Conservation (phyloP, 106 monocot genomes). For the Acorus gramineus region DNA sequence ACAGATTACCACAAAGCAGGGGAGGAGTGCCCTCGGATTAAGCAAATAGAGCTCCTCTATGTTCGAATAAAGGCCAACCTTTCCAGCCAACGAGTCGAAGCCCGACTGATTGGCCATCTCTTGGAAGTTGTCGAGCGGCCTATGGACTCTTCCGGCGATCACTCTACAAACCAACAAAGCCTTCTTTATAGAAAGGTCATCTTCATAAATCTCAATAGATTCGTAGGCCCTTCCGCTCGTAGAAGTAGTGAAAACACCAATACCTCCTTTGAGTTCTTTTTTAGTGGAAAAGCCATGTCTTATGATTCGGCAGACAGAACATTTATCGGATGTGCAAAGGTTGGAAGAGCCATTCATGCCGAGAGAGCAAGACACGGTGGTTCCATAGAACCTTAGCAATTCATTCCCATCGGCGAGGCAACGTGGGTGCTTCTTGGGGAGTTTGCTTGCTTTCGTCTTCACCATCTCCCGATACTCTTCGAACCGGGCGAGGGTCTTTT, state of each 20-base stretch:
- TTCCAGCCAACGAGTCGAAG: constrained; percentile 74
- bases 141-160: constrained; percentile 84
- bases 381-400: constrained; percentile 73
- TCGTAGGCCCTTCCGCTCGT: constrained; percentile 80
- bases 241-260: constrained; percentile 87
- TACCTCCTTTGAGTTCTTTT: constrained; percentile 40
- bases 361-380: constrained; percentile 62
- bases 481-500: constrained; percentile 70
- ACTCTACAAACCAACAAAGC: constrained; percentile 81
- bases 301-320: constrained; percentile 65
- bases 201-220: constrained; percentile 35
- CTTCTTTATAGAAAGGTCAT: constrained; percentile 32
- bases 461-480: constrained; percentile 85
- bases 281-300: constrained; percentile 60
- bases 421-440: constrained; percentile 90
- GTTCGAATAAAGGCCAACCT: constrained; percentile 64
- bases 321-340: constrained; percentile 66
- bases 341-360: constrained; percentile 54
- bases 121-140: constrained; percentile 69
- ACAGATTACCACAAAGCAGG: constrained; percentile 79
- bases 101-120: constrained; percentile 40
- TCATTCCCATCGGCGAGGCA: constrained; percentile 96
- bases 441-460: constrained; percentile 66
- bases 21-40: constrained; percentile 59
- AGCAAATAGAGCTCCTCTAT: constrained; percentile 86